Base-by-base conservation (phyloP, 441 rosid genomes). In the Melastoma candidum region DNA sequence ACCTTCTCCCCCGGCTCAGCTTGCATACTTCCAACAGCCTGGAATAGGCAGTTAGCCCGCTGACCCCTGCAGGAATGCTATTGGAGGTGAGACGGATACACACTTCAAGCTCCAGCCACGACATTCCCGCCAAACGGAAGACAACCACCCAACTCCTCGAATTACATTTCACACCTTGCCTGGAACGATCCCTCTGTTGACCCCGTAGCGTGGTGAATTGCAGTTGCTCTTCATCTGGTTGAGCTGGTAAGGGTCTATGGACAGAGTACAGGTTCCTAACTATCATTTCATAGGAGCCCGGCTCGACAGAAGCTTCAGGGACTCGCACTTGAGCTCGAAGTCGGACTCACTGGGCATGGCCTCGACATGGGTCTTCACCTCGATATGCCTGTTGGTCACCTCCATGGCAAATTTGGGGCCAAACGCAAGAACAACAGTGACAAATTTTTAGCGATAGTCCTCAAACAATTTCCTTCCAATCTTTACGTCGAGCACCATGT, bases 21-120 rank as follows among this genome's bases (percentile, higher is more conserved):
- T 74, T 76, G 44, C 90, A 74, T 11, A 83, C 4, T 47, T 76
- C 72, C 14, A 69, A 72, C 0, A 76, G 63, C 11, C 84, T 82
- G 0, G 51, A 81, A 57, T 78, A 78, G 48, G 90, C 86, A 1
- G 81, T 60, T n/a, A 83, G 60, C 24, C 90, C 90, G 58, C 82
- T 73, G 32, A 76, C 71, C 11, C 74, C 84, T 83, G 79, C 43
- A 43, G 13, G 24, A 26, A 13, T 27, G 2, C 4, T 27, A 27
- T 27, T 27, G 2, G 2, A 4, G 2, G 4, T 27, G 2, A 27
- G 32, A 27, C 32, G 11, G 13, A 11, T 0, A 26, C 14, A 26
- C 24, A 39, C 41, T 7, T 12, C 1, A n/a, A 12, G 2, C 44
- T 51, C 54, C 4, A 0, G 22, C n/a, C 54, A 3, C 24, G 0